phyloP scores from a whole-genome alignment of 495 filamentous ascomycete species.

The Penicillium soppii region DNA sequence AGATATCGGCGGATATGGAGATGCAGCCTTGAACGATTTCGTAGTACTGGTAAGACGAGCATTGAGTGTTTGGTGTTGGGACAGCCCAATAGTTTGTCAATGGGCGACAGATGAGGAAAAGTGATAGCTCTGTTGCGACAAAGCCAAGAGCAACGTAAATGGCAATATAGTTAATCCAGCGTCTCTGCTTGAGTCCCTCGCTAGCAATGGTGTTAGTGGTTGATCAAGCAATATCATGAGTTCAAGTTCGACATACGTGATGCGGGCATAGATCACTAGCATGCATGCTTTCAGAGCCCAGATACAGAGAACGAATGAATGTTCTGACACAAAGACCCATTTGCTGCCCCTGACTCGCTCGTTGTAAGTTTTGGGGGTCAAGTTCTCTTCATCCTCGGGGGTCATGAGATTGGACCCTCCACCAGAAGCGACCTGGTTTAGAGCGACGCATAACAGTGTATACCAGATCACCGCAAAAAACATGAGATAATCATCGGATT shows the following conservation, averaged over 20 bases:
- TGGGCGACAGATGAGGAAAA: slow-evolving; percentile 63
- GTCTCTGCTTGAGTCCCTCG: slow-evolving; percentile 37
- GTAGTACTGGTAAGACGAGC: slow-evolving; percentile 51
- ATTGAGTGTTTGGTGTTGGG: slow-evolving; percentile 45
- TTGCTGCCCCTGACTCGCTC: slow-evolving; percentile 52
- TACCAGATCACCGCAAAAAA: slow-evolving; percentile 49
- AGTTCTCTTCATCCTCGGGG: slow-evolving; percentile 32
- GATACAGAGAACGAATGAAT: slow-evolving; percentile 50
- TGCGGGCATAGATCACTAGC: slow-evolving; percentile 53
- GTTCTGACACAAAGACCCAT: slow-evolving; percentile 57
- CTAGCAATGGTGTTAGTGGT: slow-evolving; percentile 17
- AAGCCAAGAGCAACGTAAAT: slow-evolving; percentile 59
- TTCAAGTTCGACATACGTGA: slow-evolving; percentile 39
- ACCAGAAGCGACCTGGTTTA: slow-evolving; percentile 50
- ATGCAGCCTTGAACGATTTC: slow-evolving; percentile 53
- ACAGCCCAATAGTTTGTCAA: slow-evolving; percentile 62
- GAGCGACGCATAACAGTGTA: slow-evolving; percentile 50
- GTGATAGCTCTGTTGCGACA: slow-evolving; percentile 58
- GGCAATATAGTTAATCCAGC: slow-evolving; percentile 45
- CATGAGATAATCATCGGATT: slow-evolving; percentile 55
- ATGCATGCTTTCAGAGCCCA: slow-evolving; percentile 55
- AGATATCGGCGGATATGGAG: slow-evolving; percentile 64
- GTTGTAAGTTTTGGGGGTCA: slow-evolving; percentile 39
- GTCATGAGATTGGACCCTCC: slow-evolving; percentile 57
- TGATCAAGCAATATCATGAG: background rate